Evolutionary conservation across 306 rosid species (phyloP), one percentile per base, ranked within the genome.

Genomic region (Ziziphus jujuba): DNA sequence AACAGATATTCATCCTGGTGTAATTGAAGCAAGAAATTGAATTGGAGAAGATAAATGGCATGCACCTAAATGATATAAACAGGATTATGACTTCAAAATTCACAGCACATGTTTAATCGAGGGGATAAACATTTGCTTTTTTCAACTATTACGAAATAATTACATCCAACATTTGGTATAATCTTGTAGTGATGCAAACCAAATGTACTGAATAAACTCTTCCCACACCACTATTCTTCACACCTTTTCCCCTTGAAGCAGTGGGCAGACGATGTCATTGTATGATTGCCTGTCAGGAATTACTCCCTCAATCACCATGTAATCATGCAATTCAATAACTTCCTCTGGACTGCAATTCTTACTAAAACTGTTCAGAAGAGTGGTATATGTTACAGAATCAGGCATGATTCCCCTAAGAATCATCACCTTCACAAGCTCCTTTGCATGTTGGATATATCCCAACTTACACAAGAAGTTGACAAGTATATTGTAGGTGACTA

Each of bases 291-390:
- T 54, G 31, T 83, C 80, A 54, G 83, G 86, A 74, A 78, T 63
- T 11, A 74, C 87, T 53, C 91, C 87, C 45, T 80, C 66, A 49
- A 80, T 79, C 54, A 86, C 61, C 88, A 86, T 73, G 70, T 43
- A 76, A 66, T 83, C 91, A 69, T 83, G 91, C 51, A 86, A 63
- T 54, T 79, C 84, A 86, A 86, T 43, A 16, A 79, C 86, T 48
- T 80, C 84, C 57, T 82, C 82, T 0, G 75, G 68, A 36, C 22
- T 9, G 23, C 65, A 66, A 66, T 63, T 54, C 79, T 60, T 77
- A 20, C 33, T 71, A 68, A 82, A 75, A 77, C 75, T 62, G 71
- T 74, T 66, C 56, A 82, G 54, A 25, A 85, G 80, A 58, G 72
- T 80, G 57, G 84, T 82, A 69, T 86, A 86, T 59, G 87, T 77